Evolutionary conservation across 2,329 filamentous ascomycete species (phyloP).

Genomic region (Aureobasidium subglaciale): DNA sequence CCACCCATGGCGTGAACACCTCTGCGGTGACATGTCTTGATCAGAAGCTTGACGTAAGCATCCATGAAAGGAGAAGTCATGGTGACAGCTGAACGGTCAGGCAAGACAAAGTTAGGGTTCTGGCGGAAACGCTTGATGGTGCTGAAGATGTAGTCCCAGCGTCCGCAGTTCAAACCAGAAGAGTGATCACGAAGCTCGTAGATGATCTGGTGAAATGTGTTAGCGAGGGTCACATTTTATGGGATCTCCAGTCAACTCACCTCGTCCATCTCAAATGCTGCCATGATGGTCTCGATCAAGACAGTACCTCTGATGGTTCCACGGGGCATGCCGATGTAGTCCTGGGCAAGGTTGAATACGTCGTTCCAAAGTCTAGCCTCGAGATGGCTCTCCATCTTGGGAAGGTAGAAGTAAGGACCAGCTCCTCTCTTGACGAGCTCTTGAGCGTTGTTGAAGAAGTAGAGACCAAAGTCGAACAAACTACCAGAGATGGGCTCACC

Average conservation of each 20-base stretch:
- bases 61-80: conserved; percentile 99
- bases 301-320: conserved; percentile 94
- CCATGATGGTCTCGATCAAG: conserved; percentile 94
- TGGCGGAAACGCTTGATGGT: conserved; percentile 99
- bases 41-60: conserved; percentile 90
- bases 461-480: conserved; percentile 95
- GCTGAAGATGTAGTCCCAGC: conserved; percentile 99
- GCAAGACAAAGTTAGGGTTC: conserved; percentile 86
- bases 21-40: conserved; percentile 94
- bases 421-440: conserved; percentile 77
- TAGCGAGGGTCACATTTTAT: too few species aligned
- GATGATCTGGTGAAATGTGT: conserved; percentile 59
- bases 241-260: too few species aligned
- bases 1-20: conserved; percentile 98
- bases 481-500: conserved; percentile 88
- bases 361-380: conserved; percentile 98
- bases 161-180: conserved; percentile 92
- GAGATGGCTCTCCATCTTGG: conserved; percentile 96
- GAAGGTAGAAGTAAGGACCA: conserved; percentile 96
- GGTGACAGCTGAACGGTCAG: conserved; percentile 82
- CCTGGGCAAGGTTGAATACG: conserved; percentile 90
- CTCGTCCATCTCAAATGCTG: conserved; percentile 99
- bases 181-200: conserved; percentile 97
- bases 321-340: conserved; percentile 80
- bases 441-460: conserved; percentile 97